Evolutionary conservation across 768 basidiomycete species (phyloP).

Genomic region (Hericium rajendrae): DNA sequence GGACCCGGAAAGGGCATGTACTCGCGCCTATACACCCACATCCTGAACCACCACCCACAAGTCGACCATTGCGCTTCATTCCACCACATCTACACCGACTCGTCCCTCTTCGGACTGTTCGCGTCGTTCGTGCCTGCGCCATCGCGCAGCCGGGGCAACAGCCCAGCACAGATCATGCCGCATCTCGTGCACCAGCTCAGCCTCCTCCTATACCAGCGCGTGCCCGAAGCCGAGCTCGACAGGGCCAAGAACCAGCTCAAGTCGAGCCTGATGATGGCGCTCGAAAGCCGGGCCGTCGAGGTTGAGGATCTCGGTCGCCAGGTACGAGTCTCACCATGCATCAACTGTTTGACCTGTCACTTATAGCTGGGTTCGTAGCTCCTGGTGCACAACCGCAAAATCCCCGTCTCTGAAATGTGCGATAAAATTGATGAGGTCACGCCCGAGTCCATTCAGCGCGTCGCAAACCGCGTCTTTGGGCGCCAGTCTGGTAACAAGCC

Average conservation of each 20-base stretch:
- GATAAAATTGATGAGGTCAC: constrained; percentile 73
- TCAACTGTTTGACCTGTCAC: not conserved
- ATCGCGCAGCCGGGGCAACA: constrained; percentile 49
- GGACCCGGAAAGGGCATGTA: constrained; percentile 99
- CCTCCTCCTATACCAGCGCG: constrained; percentile 59
- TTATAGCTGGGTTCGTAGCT: constrained; percentile 34
- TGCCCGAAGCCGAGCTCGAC: constrained; percentile 60
- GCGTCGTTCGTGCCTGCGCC: constrained; percentile 71
- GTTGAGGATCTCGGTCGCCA: constrained; percentile 91
- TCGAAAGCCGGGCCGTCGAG: constrained; percentile 78
- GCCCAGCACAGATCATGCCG: constrained; percentile 48
- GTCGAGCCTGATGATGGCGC: constrained; percentile 86
- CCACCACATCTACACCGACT: constrained; percentile 96
- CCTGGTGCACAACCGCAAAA: constrained; percentile 77
- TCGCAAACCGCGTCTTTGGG: constrained; percentile 70
- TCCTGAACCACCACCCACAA: constrained; percentile 88
- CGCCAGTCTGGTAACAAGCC: constrained; percentile 51
- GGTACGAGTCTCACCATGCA: constrained; percentile 27
- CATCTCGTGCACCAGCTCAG: constrained; percentile 86
- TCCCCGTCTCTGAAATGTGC: constrained; percentile 87
- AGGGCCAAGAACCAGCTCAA: constrained; percentile 95
- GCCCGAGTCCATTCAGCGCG: constrained; percentile 58
- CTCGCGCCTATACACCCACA: constrained; percentile 90
- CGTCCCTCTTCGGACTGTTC: constrained; percentile 86
- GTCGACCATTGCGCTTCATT: constrained; percentile 94